Evolutionary conservation across 2,329 filamentous ascomycete genomes (phyloP), one percentile per base, ranked within the genome.

Genomic region (Fusarium azukiicola): DNA sequence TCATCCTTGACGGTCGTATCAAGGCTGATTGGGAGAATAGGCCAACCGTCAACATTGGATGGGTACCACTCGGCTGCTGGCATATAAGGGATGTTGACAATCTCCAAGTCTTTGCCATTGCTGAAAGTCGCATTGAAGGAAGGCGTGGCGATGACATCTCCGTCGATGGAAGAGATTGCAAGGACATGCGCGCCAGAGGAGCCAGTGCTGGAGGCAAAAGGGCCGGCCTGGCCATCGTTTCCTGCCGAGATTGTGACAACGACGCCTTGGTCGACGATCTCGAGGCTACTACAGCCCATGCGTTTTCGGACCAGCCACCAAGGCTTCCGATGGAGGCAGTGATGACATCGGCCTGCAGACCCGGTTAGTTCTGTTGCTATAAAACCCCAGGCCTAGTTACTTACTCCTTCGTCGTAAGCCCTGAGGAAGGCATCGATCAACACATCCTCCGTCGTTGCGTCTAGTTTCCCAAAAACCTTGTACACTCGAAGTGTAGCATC

Each of bases 161-260:
- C 84, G n/a, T 83, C 81, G 49, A 90, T 83, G 0, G 90, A 90
- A 27, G 89, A 90, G 36, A 91, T 86, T 6, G 88, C 85, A 14
- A 90, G 85, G 6, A 89, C 88, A n/a, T 87, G 85, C 42, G 84
- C 84, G 6, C 88, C 89, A 12, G 87, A 86, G 4, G 89, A 85
- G 6, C 88, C 89, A 8, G 84, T 86, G 54, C 84, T 85, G 10
- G 86, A 85, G 42, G 87, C 88, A 80, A 90, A 90, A 0, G 89
- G 83, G 4, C 90, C 90, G 21, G 83, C 78, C 10, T 81, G 81
- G 19, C 90, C 89, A 12, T 85, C 84, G 69, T 91, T 91, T 40
- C 90, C 90, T 11, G 87, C 88, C 1, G 89, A 85, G 36, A 90
- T 86, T 10, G 87, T 87, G 44, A 89, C 85, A 14, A 89, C 85